phyloP scores from a whole-genome alignment of 2,329 filamentous ascomycete species.

The Thielaviopsis ethacetica region DNA sequence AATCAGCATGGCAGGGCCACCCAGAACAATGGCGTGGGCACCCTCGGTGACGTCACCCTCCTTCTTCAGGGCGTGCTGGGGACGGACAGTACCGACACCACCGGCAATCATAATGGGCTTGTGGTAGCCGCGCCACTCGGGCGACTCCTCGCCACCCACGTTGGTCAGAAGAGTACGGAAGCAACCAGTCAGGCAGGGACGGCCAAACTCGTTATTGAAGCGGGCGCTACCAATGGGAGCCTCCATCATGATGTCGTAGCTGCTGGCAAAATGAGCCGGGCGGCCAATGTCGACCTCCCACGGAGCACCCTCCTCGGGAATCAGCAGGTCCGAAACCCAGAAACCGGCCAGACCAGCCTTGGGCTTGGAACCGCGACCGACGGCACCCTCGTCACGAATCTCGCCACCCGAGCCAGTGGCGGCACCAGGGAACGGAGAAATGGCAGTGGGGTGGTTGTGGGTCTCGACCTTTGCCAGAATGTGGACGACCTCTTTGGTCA shows the following conservation, averaged over 20 bases:
- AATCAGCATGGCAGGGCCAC: slow-evolving; percentile 94
- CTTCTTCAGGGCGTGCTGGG: slow-evolving; percentile 79
- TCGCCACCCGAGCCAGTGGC: slow-evolving; percentile 92
- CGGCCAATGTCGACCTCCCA: slow-evolving; percentile 90
- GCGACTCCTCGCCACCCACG: slow-evolving; percentile 34
- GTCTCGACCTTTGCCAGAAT: slow-evolving; percentile 92
- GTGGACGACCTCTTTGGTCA: slow-evolving; percentile 73
- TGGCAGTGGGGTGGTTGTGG: slow-evolving; percentile 92
- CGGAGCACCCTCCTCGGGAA: slow-evolving; percentile 64
- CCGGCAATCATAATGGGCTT: slow-evolving; percentile 99
- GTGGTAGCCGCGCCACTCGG: slow-evolving; percentile 78
- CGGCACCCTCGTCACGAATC: slow-evolving; percentile 87
- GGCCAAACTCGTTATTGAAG: slow-evolving; percentile 96
- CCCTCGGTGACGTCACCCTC: slow-evolving; percentile 64
- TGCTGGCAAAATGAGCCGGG: slow-evolving; percentile 82
- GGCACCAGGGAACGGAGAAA: slow-evolving; percentile 82
- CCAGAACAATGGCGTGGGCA: slow-evolving; percentile 83
- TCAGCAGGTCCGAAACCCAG: slow-evolving; percentile 85
- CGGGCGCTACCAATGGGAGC: slow-evolving; percentile 87
- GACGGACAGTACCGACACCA: slow-evolving; percentile 80
- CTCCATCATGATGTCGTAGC: slow-evolving; percentile 93
- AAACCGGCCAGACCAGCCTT: slow-evolving; percentile 88
- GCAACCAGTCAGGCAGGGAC: slow-evolving; percentile 74
- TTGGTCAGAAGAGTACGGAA: slow-evolving; percentile 78
- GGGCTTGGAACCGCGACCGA: slow-evolving; percentile 79